Evolutionary conservation across 2,329 filamentous ascomycete species (phyloP).

Genomic region (Fusarium continuum): DNA sequence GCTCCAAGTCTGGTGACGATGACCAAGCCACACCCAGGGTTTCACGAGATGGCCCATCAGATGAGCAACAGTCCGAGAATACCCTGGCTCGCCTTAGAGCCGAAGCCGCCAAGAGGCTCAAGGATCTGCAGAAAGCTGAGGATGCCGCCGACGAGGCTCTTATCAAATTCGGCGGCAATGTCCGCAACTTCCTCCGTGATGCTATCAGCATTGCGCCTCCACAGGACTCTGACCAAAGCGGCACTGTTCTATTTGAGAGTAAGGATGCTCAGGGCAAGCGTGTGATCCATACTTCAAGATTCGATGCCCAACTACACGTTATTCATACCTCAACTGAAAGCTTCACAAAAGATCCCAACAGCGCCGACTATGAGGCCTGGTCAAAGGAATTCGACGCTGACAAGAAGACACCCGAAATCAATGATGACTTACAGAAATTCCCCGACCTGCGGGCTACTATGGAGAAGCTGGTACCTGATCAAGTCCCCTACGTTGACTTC

Average conservation of each 20-base stretch:
- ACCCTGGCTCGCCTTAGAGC: conserved; percentile 79
- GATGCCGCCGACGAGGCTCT: conserved; percentile 96
- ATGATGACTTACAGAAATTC: conserved; percentile 83
- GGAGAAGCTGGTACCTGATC: conserved; percentile 95
- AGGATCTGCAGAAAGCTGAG: conserved; percentile 90
- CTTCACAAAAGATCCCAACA: conserved; percentile 83
- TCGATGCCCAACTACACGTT: conserved; percentile 95
- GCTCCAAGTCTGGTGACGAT: conserved; percentile 47
- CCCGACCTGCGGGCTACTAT: conserved; percentile 86
- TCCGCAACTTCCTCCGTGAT: conserved; percentile 88
- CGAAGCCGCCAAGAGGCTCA: conserved; percentile 84
- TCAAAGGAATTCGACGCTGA: conserved; percentile 79
- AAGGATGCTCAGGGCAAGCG: conserved; percentile 90
- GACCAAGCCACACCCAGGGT: conserved; percentile 60
- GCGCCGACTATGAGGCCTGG: conserved; percentile 79
- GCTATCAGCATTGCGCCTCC: conserved; percentile 89
- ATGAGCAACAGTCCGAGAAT: conserved; percentile 61
- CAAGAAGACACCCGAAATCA: conserved; percentile 84
- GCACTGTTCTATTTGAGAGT: conserved; percentile 86
- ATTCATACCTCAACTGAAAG: conserved; percentile 87
- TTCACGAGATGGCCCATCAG: conserved; percentile 52
- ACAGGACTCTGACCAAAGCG: conserved; percentile 60
- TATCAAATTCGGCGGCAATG: conserved; percentile 87
- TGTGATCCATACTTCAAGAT: conserved; percentile 92
- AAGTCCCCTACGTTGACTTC: conserved; percentile 87